Base-by-base conservation (phyloP, 2,329 filamentous ascomycete species). In the Lachnellula occidentalis region DNA sequence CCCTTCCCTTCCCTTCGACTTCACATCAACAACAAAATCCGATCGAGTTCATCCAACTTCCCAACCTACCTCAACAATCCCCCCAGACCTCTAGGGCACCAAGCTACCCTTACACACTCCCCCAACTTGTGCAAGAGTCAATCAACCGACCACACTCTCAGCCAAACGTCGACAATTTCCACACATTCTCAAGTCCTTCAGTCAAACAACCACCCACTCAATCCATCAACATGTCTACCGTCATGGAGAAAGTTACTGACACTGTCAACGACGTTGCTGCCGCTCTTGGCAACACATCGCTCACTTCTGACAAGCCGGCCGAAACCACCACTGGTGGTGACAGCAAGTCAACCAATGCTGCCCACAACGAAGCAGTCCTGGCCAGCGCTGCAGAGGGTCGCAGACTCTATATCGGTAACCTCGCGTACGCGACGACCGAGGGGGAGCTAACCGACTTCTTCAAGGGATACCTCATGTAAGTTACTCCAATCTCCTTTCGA, bases 371-470 rank as follows among this genome's bases (percentile, higher is more conserved):
- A 76, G 91, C 92, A 75, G 91, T 94, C 72, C 87, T 94, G 75
- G 90, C 91, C 78, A 96, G 91, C 80, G 94, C 94, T 76, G 92
- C 92, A 77, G 94, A 99, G 83, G 92, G 94, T 76, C 90, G 94
- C 81, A 90, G 94, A 80, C 88, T 99, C 71, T 99, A 99, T 81
- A 97, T 99, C 81, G 94, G 94, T 82, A 99, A 99, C 83, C 89
- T 99, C 85, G 94, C 94, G 72, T 99, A 99, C 77, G 92, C 92
- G 87, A 97, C 94, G 86, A 96, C 91, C 76, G 94, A 97, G 89
- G 94, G 89, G 87, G 91, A 96, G 87, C 90, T 99, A 84, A 96
- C 95, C 83, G 89, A 94, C 70, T 99, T 99, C 85, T 99, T 99
- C 88, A 92, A 94, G 83, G 89, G 87, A 77, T 97, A 96, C 83